These are phyloP conservation scores for Myxozyma vanderwaltii DNA, from an alignment of 805 yeast genomes.

Conservation along the genomic window DNA sequence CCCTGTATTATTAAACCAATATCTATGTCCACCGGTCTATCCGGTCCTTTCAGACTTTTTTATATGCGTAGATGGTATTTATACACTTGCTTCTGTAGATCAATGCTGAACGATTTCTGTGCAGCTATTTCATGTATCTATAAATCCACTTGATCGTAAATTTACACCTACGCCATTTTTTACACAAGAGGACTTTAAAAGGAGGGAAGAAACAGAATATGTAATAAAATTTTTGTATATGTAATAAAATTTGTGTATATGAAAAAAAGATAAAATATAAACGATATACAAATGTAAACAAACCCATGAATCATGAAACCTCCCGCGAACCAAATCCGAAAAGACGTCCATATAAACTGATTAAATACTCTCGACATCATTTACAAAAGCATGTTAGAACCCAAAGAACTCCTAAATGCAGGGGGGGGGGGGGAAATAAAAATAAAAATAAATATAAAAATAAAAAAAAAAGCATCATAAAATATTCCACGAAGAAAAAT, in stretches of 20 bases:
- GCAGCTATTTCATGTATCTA: no score
- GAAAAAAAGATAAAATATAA: not conserved
- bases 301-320: constrained; percentile 9
- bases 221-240: no score
- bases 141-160: no score
- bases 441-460: not conserved
- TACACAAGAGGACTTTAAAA: no score
- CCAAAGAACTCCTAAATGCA: constrained; percentile 8
- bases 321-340: not conserved
- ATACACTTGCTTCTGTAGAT: no score
- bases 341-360: constrained; percentile 7
- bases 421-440: not conserved
- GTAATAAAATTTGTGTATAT: not conserved
- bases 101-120: no score
- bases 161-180: no score
- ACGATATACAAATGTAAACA: not conserved
- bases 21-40: no score
- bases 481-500: not conserved
- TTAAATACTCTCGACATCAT: constrained; percentile 3
- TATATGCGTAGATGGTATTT: no score
- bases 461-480: not conserved
- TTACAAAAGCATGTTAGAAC: constrained; percentile 1
- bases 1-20: no score
- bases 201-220: no score
- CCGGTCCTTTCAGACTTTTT: no score